Conservation (phyloP, 768 basidiomycete species). For the Erythrobasidium yunnanense region DNA sequence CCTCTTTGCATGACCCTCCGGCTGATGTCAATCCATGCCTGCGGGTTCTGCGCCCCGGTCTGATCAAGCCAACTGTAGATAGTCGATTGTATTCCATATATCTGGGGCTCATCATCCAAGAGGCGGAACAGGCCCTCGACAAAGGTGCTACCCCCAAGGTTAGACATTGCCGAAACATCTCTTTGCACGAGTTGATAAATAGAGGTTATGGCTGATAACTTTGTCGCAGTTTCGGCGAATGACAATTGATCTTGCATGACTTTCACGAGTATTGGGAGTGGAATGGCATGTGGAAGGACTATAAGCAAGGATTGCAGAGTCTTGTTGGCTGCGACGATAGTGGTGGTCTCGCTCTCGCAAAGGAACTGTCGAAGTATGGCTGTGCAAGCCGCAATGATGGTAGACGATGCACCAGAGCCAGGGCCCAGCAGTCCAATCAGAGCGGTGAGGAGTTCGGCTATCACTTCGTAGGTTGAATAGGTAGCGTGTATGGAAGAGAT, state of each 20-base stretch:
- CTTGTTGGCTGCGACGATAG: slow-evolving; percentile 84
- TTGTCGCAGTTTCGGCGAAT: slow-evolving; percentile 70
- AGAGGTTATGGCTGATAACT: slow-evolving; percentile 87
- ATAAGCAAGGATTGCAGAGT: slow-evolving; percentile 94
- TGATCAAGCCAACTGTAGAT: slow-evolving; percentile 91
- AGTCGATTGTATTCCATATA: slow-evolving; percentile 85
- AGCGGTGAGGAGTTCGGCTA: slow-evolving; percentile 84
- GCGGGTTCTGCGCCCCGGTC: slow-evolving; percentile 82
- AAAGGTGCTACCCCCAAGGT: slow-evolving; percentile 80
- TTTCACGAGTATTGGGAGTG: slow-evolving; percentile 65
- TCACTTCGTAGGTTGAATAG: slow-evolving; percentile 77
- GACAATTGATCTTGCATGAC: slow-evolving; percentile 61
- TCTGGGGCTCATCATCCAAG: slow-evolving; percentile 84
- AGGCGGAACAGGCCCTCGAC: slow-evolving; percentile 91
- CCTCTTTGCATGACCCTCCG: slow-evolving; percentile 83
- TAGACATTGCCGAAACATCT: slow-evolving; percentile 81
- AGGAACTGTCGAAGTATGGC: slow-evolving; percentile 77
- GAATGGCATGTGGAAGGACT: slow-evolving; percentile 74
- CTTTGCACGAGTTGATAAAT: slow-evolving; percentile 94
- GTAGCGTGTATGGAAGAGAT: slow-evolving; percentile 86
- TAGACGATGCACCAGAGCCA: slow-evolving; percentile 77
- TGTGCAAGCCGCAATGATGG: slow-evolving; percentile 67
- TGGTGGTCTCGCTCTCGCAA: slow-evolving; percentile 71
- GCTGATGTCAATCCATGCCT: slow-evolving; percentile 95
- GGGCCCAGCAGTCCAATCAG: too few relatives aligned